phyloP scores from a whole-genome alignment of 257 asterid species.

The Jacaranda mimosifolia region DNA sequence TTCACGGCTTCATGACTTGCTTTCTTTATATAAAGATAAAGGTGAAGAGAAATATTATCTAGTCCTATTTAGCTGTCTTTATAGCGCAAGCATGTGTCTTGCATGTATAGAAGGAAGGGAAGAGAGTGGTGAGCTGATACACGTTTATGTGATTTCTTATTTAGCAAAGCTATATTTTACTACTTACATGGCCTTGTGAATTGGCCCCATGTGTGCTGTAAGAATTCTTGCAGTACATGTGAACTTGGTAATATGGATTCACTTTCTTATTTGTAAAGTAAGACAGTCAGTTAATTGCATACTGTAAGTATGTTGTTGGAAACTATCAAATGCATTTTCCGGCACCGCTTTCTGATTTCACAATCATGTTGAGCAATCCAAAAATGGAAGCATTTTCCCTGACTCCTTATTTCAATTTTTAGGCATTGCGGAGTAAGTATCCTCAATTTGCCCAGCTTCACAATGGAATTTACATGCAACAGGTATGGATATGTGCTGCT shows the following conservation, averaged over 20 bases:
- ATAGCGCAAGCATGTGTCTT: too few species aligned
- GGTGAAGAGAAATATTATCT: too few species aligned
- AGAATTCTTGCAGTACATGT: background rate
- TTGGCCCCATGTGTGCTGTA: background rate
- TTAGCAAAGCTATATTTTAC: background rate
- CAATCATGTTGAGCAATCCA: constrained; percentile 17
- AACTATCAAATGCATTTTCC: constrained; percentile 28
- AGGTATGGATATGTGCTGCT: constrained; percentile 58
- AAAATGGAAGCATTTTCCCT: background rate
- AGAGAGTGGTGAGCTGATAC: too few species aligned
- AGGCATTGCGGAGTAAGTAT: constrained; percentile 92
- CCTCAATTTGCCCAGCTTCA: constrained; percentile 99
- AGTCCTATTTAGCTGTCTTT: too few species aligned
- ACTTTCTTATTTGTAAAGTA: constrained; percentile 14
- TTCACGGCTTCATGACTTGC: too few species aligned
- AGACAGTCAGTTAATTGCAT: background rate
- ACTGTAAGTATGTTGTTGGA: background rate
- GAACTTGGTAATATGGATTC: constrained; percentile 10
- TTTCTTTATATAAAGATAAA: too few species aligned
- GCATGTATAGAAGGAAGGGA: too few species aligned
- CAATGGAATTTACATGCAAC: constrained; percentile 97
- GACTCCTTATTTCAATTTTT: constrained; percentile 31
- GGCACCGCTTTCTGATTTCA: constrained; percentile 2
- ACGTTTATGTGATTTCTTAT: background rate
- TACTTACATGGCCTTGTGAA: background rate